Evolutionary conservation across 176 grass and related monocot genomes (phyloP).

Genomic region (Oryza meridionalis): DNA sequence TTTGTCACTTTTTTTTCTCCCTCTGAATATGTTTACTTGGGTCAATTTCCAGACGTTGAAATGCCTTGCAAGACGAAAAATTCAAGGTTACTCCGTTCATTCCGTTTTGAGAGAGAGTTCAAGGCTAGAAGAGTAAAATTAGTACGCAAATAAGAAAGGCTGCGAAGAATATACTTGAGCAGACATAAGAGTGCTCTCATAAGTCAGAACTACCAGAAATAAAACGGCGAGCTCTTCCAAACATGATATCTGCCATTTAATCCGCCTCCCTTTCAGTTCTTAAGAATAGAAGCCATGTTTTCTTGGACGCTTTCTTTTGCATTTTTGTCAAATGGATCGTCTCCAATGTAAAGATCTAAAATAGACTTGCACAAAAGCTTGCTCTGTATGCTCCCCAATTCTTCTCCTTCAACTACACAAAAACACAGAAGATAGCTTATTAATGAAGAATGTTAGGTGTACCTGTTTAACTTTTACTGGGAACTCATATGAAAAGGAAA

Average conservation of each 20-base stretch:
- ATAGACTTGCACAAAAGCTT: constrained; percentile 81
- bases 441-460: constrained; percentile 1
- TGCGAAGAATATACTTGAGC: neutral
- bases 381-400: constrained; percentile 78
- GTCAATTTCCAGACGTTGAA: neutral
- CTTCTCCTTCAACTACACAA: constrained; percentile 63
- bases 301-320: constrained; percentile 74
- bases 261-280: constrained; percentile 14
- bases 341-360: constrained; percentile 93
- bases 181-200: neutral
- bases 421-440: neutral
- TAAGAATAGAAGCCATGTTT: constrained; percentile 57
- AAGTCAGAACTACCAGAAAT: constrained; percentile 13
- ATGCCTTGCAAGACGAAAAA: neutral
- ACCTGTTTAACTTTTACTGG: neutral
- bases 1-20: neutral
- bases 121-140: neutral
- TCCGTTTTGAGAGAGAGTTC: neutral
- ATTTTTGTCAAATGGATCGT: constrained; percentile 77
- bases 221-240: neutral
- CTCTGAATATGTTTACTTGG: neutral
- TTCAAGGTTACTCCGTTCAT: neutral
- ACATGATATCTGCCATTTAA: neutral
- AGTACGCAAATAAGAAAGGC: neutral
- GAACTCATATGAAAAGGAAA: neutral